phyloP scores from a whole-genome alignment of 164 flowering plant genomes.

The Vitis vinifera region DNA sequence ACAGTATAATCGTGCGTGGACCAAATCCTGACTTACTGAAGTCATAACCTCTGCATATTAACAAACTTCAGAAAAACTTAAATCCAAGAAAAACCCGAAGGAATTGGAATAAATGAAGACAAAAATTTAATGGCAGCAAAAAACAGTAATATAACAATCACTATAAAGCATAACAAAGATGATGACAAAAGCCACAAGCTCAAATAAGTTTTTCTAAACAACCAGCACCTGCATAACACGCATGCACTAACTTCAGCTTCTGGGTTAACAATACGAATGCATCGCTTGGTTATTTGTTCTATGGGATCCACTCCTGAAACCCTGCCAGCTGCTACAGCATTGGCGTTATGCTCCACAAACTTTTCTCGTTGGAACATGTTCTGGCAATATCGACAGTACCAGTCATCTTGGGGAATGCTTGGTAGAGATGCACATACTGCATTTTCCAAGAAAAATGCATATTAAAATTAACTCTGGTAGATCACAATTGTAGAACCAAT shows the following conservation, averaged over 20 bases:
- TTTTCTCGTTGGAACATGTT: slow-evolving; percentile 55
- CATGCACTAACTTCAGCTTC: slow-evolving; percentile 66
- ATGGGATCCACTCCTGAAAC: slow-evolving; percentile 73
- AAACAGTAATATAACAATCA: too few relatives aligned
- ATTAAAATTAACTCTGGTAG: slow-evolving; percentile 11
- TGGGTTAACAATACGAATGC: slow-evolving; percentile 69
- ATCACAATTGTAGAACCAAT: background rate
- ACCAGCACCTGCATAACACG: slow-evolving; percentile 70
- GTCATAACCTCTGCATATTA: slow-evolving; percentile 54
- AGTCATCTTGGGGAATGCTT: slow-evolving; percentile 57
- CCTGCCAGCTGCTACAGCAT: slow-evolving; percentile 89
- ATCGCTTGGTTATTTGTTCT: slow-evolving; percentile 61
- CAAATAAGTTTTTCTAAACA: background rate
- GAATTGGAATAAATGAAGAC: too few relatives aligned
- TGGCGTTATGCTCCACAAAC: slow-evolving; percentile 50
- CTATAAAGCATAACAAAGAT: background rate
- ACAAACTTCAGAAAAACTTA: background rate
- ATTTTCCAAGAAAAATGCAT: slow-evolving; percentile 10
- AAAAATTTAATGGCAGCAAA: too few relatives aligned
- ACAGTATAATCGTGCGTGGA: slow-evolving; percentile 71
- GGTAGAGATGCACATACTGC: slow-evolving; percentile 74
- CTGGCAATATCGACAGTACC: slow-evolving; percentile 78
- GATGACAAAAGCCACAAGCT: background rate
- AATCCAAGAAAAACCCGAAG: background rate
- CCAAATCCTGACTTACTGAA: slow-evolving; percentile 74